Evolutionary conservation across 208 protist genomes (phyloP), one percentile per base, ranked within the genome.

Genomic region (Jaenimonas drosophilae): DNA sequence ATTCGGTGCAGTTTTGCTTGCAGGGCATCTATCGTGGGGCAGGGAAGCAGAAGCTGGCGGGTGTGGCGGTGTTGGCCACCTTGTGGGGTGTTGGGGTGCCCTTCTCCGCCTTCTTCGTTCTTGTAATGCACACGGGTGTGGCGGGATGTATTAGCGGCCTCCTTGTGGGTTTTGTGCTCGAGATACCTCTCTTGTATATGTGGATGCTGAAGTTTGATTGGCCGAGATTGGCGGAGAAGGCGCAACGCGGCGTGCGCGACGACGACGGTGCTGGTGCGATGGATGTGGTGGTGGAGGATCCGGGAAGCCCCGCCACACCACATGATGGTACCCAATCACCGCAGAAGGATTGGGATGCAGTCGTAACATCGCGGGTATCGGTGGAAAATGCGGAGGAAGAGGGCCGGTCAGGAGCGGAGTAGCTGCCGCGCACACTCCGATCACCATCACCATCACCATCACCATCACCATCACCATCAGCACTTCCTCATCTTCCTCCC

Each of bases 51-150:
- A 63, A 72, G 19, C 61, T 76, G 28, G 67, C 67, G 0, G 78
- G 62, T 11, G 59, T 68, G 5, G 73, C 59, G 2, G 73, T 83
- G 27, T 29, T 88, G 31, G 55, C 67, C 12, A 77, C 73, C 21
- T 53, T 83, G 36, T 88, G 73, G 74, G 59, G 72, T 46, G 49
- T 88, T 39, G 73, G 70, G 17, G 59, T 88, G 26, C 78, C 73
- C 6, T 47, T 64, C 21, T 82, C 66, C 20, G 59, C 55, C 7
- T 19, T 88, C 19, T 69, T 72, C 19, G 72, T 76, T 9, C 67
- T 75, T 53, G 59, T 70, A 11, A 36, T 70, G 40, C 17, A 75
- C 12, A 49, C 45, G 32, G 78, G 73, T 41, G 70, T 83, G 11
- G 61, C 57, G 31, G 70, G 73, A 12, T 64, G 65, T 40, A 29